These are phyloP conservation scores for Warburgia ugandensis DNA, from an alignment of 164 flowering plant genomes.

Conservation along the genomic window DNA sequence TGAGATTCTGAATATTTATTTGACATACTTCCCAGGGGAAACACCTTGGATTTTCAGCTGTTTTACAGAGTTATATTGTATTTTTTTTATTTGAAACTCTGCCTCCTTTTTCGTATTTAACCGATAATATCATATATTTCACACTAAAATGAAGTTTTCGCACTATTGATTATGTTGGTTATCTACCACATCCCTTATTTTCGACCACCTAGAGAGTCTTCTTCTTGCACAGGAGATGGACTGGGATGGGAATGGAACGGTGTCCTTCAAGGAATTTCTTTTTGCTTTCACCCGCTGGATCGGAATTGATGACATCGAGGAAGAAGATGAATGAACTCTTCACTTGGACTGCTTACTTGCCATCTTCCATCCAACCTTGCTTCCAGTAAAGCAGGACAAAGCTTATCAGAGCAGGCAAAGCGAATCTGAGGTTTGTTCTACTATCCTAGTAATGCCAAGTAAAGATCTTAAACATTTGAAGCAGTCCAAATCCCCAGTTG, in stretches of 20 bases:
- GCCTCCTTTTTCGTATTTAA: no score
- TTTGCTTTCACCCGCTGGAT: slow-evolving; percentile 95
- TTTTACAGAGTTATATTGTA: no score
- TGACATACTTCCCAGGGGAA: no score
- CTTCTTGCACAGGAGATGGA: slow-evolving; percentile 90
- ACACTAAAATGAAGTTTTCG: not conserved
- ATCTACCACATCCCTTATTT: not conserved
- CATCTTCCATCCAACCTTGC: no score
- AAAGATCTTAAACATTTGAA: slow-evolving; percentile 5
- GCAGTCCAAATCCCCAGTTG: slow-evolving; percentile 2
- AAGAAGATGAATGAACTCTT: slow-evolving; percentile 32
- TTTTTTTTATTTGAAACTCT: no score
- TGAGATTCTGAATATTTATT: no score
- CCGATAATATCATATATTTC: no score
- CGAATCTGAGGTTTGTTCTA: slow-evolving; percentile 4
- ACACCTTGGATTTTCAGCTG: no score
- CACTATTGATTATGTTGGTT: not conserved
- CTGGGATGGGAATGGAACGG: slow-evolving; percentile 97
- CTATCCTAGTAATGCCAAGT: slow-evolving; percentile 3
- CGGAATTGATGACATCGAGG: slow-evolving; percentile 73
- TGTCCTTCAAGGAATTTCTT: slow-evolving; percentile 92
- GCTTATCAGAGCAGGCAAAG: no score
- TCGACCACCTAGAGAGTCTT: not conserved
- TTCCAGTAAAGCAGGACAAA: no score
- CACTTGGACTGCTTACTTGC: not conserved